These are phyloP conservation scores for Daldinia grandis DNA, from an alignment of 495 filamentous ascomycete genomes.

Conservation along the genomic window DNA sequence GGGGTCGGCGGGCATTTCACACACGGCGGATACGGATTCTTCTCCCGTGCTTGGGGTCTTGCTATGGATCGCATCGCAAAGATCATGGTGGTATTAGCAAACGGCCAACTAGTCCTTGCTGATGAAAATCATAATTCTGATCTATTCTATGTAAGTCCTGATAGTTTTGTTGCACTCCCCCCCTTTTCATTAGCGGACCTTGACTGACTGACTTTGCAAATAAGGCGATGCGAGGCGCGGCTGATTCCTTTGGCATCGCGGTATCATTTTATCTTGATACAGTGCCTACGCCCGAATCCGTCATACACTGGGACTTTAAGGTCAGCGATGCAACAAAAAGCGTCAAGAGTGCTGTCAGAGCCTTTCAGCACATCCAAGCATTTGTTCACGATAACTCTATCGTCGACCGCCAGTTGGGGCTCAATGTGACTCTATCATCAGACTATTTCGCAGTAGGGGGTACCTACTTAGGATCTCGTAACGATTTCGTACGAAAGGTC, in stretches of 20 bases:
- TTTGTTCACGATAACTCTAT: conserved; percentile 41
- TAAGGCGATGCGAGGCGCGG: conserved; percentile 64
- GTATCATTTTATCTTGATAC: conserved; percentile 64
- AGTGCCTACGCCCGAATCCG: conserved; percentile 55
- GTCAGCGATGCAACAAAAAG: conserved; percentile 40
- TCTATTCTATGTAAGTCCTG: conserved; percentile 58
- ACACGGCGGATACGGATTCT: conserved; percentile 72
- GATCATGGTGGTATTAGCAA: conserved; percentile 70
- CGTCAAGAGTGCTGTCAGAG: conserved; percentile 34
- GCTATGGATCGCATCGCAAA: conserved; percentile 69
- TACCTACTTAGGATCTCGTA: conserved; percentile 45
- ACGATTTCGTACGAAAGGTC: conserved; percentile 39
- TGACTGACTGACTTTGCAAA: too few species aligned
- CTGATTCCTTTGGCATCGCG: conserved; percentile 67
- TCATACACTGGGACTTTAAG: conserved; percentile 51
- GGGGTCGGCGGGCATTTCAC: conserved; percentile 74
- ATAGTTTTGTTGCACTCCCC: neutral
- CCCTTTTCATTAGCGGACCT: too few species aligned
- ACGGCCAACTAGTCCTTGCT: conserved; percentile 58
- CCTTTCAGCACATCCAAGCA: conserved; percentile 48
- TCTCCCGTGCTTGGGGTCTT: conserved; percentile 69
- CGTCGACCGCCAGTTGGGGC: conserved; percentile 45
- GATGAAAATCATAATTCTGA: conserved; percentile 53
- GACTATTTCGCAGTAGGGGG: conserved; percentile 47
- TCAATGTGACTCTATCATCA: conserved; percentile 47